A percentile compares a stretch with the other conserved stretches of the same genome.
Evolutionary conservation across 306 rosid species (phyloP).

Genomic region (Casuarina cunninghamiana): DNA sequence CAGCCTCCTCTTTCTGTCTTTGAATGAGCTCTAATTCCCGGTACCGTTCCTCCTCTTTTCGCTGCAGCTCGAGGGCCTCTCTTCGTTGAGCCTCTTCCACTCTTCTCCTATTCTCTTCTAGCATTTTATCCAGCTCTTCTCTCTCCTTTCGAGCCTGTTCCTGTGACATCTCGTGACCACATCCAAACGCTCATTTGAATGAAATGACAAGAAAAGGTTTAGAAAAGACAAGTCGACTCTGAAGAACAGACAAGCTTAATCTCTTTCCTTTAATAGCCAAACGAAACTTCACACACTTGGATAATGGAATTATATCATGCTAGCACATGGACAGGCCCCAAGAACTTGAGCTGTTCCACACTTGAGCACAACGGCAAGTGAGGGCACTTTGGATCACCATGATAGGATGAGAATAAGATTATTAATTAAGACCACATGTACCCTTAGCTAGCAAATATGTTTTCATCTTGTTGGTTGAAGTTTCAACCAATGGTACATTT

Average conservation of each 20-base stretch:
- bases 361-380: too few relatives aligned
- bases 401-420: too few relatives aligned
- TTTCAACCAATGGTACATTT: too few relatives aligned
- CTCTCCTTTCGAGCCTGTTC: constrained; percentile 81
- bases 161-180: constrained; percentile 37
- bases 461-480: too few relatives aligned
- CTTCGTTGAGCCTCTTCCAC: constrained; percentile 88
- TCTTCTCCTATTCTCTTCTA: constrained; percentile 88
- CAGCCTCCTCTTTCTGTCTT: constrained; percentile 85
- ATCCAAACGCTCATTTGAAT: constrained; percentile 14
- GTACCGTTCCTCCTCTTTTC: constrained; percentile 89
- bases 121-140: constrained; percentile 88
- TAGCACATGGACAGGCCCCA: background rate
- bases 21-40: constrained; percentile 76
- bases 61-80: constrained; percentile 86
- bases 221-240: background rate
- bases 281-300: too few relatives aligned
- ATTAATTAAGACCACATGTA: too few relatives aligned
- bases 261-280: too few relatives aligned
- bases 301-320: too few relatives aligned
- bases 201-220: background rate
- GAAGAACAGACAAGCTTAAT: too few relatives aligned
- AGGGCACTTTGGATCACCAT: too few relatives aligned
- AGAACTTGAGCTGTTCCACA: too few relatives aligned
- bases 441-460: too few relatives aligned